Evolutionary conservation across 495 filamentous ascomycete genomes (phyloP), one percentile per base, ranked within the genome.

Genomic region (Talaromyces nanjingensis): DNA sequence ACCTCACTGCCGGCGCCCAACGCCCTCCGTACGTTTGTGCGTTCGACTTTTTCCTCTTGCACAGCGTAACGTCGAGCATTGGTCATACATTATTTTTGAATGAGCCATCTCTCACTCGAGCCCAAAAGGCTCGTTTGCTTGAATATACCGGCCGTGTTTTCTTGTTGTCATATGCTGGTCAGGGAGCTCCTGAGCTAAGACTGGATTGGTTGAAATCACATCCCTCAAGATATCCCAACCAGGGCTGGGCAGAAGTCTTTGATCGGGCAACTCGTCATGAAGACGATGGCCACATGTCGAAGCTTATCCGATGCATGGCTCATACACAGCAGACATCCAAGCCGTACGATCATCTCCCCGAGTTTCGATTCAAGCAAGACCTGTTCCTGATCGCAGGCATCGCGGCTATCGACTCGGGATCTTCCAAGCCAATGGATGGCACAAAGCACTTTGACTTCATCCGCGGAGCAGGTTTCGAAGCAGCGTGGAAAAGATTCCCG

Each of bases 271-370:
- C 61, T 31, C 39, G 59, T 20, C 67, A 69, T 33, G 63, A 63
- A 34, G 67, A 68, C 33, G 67, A 69, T 58, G 67, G 67, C 2
- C 66, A 68, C 22, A 67, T 65, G 63, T 56, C 20, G 18, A 69
- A 67, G 33, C 52, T 69, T 53, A 60, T 67, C 6, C 47, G 67
- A 29, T 49, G n/a, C 2, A 63, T 63, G 8, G 58, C 31, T 25
- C 65, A 67, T 27, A 47, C 61, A 1, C 31, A 65, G 37, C 25
- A 69, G 4, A 42, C 64, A 6, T 67, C 60, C 0, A 65, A 63
- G 53, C 42, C 61, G 24, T 69, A 58, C 60, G 53, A 67, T 33
- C 58, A 67, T 27, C 53, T 67, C 31, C 67, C 67, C 1, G 66
- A 69, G 24, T 69, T 65, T 34, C 58, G 58, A 25, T 33, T 69